Base-by-base conservation (phyloP, 352 stramenopile species). In the Pythium apleroticum region DNA sequence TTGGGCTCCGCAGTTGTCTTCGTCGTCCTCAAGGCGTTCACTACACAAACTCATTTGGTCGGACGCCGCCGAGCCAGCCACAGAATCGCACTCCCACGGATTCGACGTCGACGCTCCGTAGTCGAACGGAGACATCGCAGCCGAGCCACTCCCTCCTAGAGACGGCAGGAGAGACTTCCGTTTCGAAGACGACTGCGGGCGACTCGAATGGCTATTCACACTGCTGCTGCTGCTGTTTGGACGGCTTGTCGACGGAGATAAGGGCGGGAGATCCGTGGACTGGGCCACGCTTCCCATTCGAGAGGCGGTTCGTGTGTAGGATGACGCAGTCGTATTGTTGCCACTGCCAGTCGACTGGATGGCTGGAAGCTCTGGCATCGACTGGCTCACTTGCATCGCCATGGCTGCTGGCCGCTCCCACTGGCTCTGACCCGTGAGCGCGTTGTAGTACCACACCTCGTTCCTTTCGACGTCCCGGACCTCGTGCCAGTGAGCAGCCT, bases 381-480 rank as follows among this genome's bases (percentile, higher is more conserved):
- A 79, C n/a, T 35, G 55, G 22, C 31, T 57, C 25, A 37, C 19
- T 46, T n/a, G 37, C 17, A 46, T 4, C 20, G 54, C 57, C n/a
- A 78, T 77, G 28, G 46, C 46, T 8, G 39, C 30, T 0, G 87
- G 85, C 10, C 68, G 71, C 46, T 91, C 83, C 86, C 86, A 95
- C 49, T 95, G 84, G 67, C 83, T 93, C 15, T 84, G 66, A 4
- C 83, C 83, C 6, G 84, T 93, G 2, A 57, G 56, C 3, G 74
- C 66, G 56, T 95, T 95, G 72, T 93, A 95, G 64, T 86, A 95
- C 86, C 86, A 95, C 15, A 87, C 75, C 41, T 93, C 85, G 7
- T 73, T 77, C 9, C 72, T 66, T 19, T 88, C 80, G 10, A 89
- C 68, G 59, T 95, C 86, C 4, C 82, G 84, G 10, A 95, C 81